Evolutionary conservation across 176 grass and related monocot species (phyloP), one percentile per base, ranked within the genome.

Genomic region (Zea mays): DNA sequence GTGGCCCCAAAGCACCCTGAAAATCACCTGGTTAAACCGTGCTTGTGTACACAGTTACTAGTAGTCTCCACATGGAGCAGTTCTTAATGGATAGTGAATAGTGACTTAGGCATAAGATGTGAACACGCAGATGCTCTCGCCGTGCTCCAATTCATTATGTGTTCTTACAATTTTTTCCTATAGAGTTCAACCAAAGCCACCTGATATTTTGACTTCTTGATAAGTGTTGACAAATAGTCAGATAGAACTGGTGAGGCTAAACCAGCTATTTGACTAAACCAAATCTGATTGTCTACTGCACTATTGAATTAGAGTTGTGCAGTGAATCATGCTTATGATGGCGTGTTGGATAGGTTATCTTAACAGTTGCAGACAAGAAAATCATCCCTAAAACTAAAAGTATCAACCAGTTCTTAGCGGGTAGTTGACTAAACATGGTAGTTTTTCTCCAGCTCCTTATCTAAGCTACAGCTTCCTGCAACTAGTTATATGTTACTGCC

Each of bases 401-500:
- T 40, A 64, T 16, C 19, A 56, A 36, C 48, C 27, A 75, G 2
- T 65, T 57, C 16, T 46, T 74, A 35, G 38, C 10, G 6, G 5
- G 60, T 19, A 82, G 3, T 72, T 52, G 35, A n/a, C 69, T 73
- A 17, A 27, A 60, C 64, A 73, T 52, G 7, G 5, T 33, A 68
- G 7, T 56, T 42, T 42, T 69, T 17, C 0, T 36, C 55, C 42
- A 61, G 19, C 11, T 27, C 19, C 68, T 73, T 73, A 60, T 49
- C 7, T 63, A 64, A 50, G 46, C 60, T 33, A 62, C 34, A 46
- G 17, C 63, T 15, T 43, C 43, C 37, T 73, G 41, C 16, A 78
- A 52, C 10, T 17, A 79, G 72, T 19, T 13, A 74, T 73, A 84
- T 41, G 44, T 71, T 51, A 51, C 46, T 51, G 33, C 69, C 21